Base-by-base conservation (phyloP, 495 filamentous ascomycete genomes). In the Neurospora terricola region DNA sequence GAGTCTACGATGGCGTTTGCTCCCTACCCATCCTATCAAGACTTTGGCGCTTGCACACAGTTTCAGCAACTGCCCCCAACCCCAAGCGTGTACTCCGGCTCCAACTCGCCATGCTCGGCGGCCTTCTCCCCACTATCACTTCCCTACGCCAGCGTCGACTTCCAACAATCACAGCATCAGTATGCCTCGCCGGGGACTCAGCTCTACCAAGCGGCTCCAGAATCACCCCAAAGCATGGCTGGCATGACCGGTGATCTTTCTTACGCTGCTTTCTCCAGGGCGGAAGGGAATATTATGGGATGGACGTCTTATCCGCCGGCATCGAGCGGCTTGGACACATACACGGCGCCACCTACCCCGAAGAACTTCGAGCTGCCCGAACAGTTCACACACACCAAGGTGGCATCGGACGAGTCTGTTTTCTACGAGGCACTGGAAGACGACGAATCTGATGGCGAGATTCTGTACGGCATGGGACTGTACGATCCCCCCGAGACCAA, bases 391-490 rank as follows among this genome's bases (percentile, higher is more conserved):
- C 82, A 86, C 11, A 75, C 80, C 69, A 78, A 77, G 42, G 75
- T 86, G 30, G 72, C 78, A n/a, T 69, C 82, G 6, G 84, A 86
- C 69, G 84, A 86, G 23, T 72, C 81, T 5, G 83, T 86, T 71
- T 79, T 83, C 21, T 79, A 85, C 45, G 72, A 83, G 10, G 77
- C 86, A n/a, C 82, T 85, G 12, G 79, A 83, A 62, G 72, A 80
- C 72, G 73, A 79, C 71, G 77, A 87, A 74, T 78, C 83, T 77
- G 83, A 84, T 37, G 89, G 87, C 69, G 91, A 93, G 73, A 92
- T 93, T 76, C 84, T 96, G 3, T 89, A 94, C 27, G 93, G 92
- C 27, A 91, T 96, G 90, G 93, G 93, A 12, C 86, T 96, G 2
- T 95, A 96, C 82, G 92, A 91, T 77, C 81, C 88, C 38, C 90